A percentile compares a stretch with the other conserved stretches of the same genome.
Evolutionary conservation across 192 early-diverging fungal species (phyloP).

Genomic region (Gigaspora rosea): DNA sequence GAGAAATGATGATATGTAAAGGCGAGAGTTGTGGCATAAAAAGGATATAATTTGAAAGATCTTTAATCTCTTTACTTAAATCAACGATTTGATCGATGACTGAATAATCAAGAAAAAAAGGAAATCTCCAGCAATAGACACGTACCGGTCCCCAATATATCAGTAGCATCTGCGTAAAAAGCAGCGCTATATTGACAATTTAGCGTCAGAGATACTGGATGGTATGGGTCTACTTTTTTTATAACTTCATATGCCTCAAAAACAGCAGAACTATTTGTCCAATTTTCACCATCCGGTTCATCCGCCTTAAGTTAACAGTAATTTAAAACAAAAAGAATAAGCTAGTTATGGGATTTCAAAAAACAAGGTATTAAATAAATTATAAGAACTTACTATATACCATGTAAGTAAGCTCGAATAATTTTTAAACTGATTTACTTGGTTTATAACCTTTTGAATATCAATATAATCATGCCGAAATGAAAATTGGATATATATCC

Average conservation of each 20-base stretch:
- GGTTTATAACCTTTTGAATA: constrained; percentile 4
- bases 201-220: constrained; percentile 32
- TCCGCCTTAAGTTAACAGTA: constrained; percentile 7
- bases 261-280: constrained; percentile 3
- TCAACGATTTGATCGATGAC: background rate
- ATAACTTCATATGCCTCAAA: constrained; percentile 23
- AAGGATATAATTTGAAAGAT: background rate
- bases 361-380: too few species aligned
- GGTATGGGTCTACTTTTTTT: constrained; percentile 31
- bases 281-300: constrained; percentile 27
- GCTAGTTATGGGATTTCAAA: too few species aligned
- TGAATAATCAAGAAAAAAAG: background rate
- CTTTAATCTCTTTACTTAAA: background rate
- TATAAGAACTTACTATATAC: constrained; percentile 31
- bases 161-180: constrained; percentile 9
- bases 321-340: background rate
- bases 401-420: constrained; percentile 32
- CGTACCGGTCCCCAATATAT: constrained; percentile 25
- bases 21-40: background rate
- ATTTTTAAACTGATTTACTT: constrained; percentile 26
- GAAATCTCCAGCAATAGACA: background rate
- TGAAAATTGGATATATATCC: constrained; percentile 33
- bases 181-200: constrained; percentile 17
- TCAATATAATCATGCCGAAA: constrained; percentile 32
- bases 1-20: background rate